Conservation (phyloP, 2,329 filamentous ascomycete species). For the Hypoxylon rubiginosum region DNA sequence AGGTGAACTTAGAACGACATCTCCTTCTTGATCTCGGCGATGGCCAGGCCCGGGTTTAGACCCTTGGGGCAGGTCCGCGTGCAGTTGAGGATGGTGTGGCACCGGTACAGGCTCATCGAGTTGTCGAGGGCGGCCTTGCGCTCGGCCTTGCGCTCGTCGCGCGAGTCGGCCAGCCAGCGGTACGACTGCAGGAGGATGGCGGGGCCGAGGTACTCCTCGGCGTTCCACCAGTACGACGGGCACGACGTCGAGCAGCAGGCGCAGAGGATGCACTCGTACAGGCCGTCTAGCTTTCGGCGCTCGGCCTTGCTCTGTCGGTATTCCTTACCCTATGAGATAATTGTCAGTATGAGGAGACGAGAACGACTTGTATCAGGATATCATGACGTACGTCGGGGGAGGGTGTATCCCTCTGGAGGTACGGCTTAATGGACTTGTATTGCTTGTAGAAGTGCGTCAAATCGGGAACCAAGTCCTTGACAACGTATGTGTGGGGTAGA, state of each 20-base stretch:
- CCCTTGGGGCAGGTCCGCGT: constrained; percentile 98
- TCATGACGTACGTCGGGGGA: constrained; percentile 78
- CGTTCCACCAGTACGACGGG: constrained; percentile 99
- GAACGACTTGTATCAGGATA: constrained; percentile 24
- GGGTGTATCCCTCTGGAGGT: constrained; percentile 90
- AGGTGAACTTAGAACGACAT: constrained; percentile 72
- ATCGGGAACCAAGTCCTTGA: constrained; percentile 98
- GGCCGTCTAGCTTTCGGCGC: constrained; percentile 94
- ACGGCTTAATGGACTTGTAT: constrained; percentile 99
- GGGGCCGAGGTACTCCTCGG: constrained; percentile 97
- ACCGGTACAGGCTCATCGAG: constrained; percentile 98
- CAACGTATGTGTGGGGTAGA: constrained; percentile 97
- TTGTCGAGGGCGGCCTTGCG: constrained; percentile 95
- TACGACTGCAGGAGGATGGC: constrained; percentile 98
- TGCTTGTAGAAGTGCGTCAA: constrained; percentile 99
- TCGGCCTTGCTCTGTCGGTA: constrained; percentile 92
- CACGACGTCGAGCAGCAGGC: constrained; percentile 99
- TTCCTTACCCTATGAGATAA: constrained; percentile 79
- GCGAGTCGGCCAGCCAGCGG: constrained; percentile 95
- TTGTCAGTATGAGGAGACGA: background rate
- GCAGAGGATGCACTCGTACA: constrained; percentile 99
- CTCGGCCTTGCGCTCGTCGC: constrained; percentile 89
- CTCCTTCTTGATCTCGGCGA: constrained; percentile 98
- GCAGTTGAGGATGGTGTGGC: constrained; percentile 99
- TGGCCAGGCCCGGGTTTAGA: constrained; percentile 92